Evolutionary conservation across 2,329 filamentous ascomycete genomes (phyloP).

Genomic region (Myriosclerotinia duriaeana): DNA sequence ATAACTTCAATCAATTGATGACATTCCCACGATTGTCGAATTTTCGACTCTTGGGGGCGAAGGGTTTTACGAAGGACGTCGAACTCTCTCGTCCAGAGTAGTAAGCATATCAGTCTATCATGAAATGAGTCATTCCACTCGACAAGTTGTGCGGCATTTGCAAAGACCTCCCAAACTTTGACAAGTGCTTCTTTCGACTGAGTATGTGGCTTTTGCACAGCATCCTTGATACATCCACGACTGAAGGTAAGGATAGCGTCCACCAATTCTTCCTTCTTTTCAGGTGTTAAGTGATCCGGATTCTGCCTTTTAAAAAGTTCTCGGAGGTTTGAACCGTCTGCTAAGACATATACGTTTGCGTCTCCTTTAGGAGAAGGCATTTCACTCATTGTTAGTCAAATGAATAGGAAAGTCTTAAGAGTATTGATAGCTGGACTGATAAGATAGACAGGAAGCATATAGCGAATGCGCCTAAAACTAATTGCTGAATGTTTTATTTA

Average conservation of each 20-base stretch:
- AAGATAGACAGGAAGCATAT: no score
- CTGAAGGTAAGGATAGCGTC: constrained; percentile 1
- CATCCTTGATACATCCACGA: not conserved
- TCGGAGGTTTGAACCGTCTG: no score
- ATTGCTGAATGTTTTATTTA: not conserved
- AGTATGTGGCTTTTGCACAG: not conserved
- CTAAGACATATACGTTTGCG: not conserved
- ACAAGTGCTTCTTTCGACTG: not conserved
- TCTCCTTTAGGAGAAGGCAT: not conserved
- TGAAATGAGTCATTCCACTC: constrained; percentile 6
- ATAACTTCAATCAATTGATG: not conserved
- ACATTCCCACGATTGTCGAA: not conserved
- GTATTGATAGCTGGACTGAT: no score
- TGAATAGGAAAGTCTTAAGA: no score
- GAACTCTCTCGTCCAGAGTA: constrained; percentile 4
- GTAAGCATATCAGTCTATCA: constrained; percentile 8
- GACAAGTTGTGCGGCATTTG: not conserved
- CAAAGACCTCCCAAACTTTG: not conserved
- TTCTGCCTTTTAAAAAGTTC: not conserved
- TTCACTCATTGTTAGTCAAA: not conserved
- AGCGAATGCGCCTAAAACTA: no score
- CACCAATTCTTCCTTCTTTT: not conserved
- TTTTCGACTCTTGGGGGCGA: not conserved
- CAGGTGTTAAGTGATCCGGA: not conserved
- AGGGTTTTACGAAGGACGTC: not conserved